Percentiles rank a stretch among this genome's conserved stretches.
phyloP scores from a whole-genome alignment of 2,329 filamentous ascomycete species.

The Talaromyces sp. region DNA sequence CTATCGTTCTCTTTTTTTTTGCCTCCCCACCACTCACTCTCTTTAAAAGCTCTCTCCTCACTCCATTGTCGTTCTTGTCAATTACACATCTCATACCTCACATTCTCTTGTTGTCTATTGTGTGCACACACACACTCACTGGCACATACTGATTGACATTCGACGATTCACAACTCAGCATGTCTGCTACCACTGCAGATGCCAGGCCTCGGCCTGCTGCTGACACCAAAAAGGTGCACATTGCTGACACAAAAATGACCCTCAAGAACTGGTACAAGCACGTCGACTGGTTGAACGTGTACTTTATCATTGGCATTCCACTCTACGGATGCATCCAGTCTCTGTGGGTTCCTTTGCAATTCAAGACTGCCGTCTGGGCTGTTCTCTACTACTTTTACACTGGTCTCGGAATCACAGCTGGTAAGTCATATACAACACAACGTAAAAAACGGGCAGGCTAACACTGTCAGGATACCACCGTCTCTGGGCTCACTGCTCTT shows the following conservation, averaged over 20 bases:
- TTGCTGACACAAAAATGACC: constrained; percentile 78
- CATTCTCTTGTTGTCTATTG: neutral
- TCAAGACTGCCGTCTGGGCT: constrained; percentile 70
- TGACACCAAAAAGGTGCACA: constrained; percentile 71
- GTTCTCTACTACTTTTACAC: constrained; percentile 81
- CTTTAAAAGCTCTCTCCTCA: constrained; percentile 4
- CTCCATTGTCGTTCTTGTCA: neutral
- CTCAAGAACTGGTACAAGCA: constrained; percentile 85
- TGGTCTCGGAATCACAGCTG: constrained; percentile 73
- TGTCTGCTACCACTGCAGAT: constrained; percentile 37
- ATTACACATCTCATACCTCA: neutral
- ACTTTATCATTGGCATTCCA: constrained; percentile 75
- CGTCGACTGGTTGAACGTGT: constrained; percentile 88
- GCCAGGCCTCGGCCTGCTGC: constrained; percentile 32
- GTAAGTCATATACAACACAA: constrained; percentile 45
- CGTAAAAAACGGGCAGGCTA: neutral
- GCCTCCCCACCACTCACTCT: constrained; percentile 8
- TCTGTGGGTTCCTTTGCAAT: constrained; percentile 72
- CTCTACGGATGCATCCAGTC: constrained; percentile 68
- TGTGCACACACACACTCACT: neutral
- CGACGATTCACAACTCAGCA: constrained; percentile 15
- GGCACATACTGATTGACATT: neutral
- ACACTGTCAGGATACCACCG: constrained; percentile 64
- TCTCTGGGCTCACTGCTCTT: constrained; percentile 82
- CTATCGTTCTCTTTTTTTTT: neutral